These are phyloP conservation scores for Salvia sclarea DNA, from an alignment of 305 asterid species.

Conservation along the genomic window DNA sequence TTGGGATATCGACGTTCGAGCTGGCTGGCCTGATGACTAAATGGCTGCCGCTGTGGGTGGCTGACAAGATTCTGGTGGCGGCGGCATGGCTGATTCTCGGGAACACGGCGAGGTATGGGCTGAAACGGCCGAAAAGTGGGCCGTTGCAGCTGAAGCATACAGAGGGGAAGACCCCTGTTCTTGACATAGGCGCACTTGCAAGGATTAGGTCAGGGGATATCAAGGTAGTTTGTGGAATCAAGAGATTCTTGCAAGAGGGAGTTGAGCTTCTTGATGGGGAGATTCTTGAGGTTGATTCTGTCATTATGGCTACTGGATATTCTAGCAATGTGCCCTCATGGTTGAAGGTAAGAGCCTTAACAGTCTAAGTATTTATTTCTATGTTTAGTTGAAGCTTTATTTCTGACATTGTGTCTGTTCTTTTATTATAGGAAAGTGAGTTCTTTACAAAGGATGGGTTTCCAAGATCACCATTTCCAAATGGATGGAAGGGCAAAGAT, in stretches of 20 bases:
- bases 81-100: slow-evolving; percentile 70
- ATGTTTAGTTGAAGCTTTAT: no score
- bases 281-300: slow-evolving; percentile 61
- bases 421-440: slow-evolving; percentile 57
- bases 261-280: slow-evolving; percentile 69
- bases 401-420: not conserved
- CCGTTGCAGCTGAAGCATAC: slow-evolving; percentile 72
- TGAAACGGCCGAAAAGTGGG: slow-evolving; percentile 63
- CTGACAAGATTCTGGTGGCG: slow-evolving; percentile 57
- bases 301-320: slow-evolving; percentile 85
- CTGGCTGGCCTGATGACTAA: slow-evolving; percentile 56
- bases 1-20: slow-evolving; percentile 75
- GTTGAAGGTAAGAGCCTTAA: slow-evolving; percentile 59
- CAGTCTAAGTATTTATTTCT: no score
- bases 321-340: slow-evolving; percentile 91
- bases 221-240: slow-evolving; percentile 75
- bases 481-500: slow-evolving; percentile 89
- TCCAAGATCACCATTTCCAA: slow-evolving; percentile 74
- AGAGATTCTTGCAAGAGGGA: slow-evolving; percentile 50
- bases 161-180: slow-evolving; percentile 80
- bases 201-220: slow-evolving; percentile 75
- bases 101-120: slow-evolving; percentile 56
- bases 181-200: slow-evolving; percentile 74
- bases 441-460: slow-evolving; percentile 68
- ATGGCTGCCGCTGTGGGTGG: slow-evolving; percentile 73